Evolutionary conservation across 352 stramenopile species (phyloP).

Genomic region (Pythium aquatile): DNA sequence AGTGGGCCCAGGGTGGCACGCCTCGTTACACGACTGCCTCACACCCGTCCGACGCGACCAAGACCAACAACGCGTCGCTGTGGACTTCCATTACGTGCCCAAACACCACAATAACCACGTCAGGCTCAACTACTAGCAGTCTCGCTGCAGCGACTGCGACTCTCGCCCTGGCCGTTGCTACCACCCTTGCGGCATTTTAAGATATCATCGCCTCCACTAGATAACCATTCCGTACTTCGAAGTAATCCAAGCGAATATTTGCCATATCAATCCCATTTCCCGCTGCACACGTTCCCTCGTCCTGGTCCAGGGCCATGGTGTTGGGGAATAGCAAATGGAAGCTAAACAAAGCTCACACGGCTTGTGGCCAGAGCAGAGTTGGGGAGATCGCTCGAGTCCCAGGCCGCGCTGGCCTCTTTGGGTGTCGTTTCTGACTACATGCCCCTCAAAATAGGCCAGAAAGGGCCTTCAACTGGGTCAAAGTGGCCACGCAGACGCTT

Average conservation of each 20-base stretch:
- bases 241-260: background rate
- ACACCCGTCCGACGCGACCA: constrained; percentile 13
- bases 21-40: constrained; percentile 25
- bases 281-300: background rate
- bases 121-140: background rate
- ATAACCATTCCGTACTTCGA: too few relatives aligned
- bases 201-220: too few relatives aligned
- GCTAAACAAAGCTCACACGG: background rate
- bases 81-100: constrained; percentile 11
- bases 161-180: background rate
- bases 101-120: background rate
- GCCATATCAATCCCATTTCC: background rate
- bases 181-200: background rate
- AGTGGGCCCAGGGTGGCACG: constrained; percentile 17
- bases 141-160: background rate
- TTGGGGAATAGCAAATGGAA: background rate
- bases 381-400: background rate
- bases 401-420: background rate
- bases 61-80: constrained; percentile 10
- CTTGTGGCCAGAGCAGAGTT: background rate
- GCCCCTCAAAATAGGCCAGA: background rate
- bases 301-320: too few relatives aligned
- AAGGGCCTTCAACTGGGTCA: background rate
- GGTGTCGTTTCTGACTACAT: background rate
- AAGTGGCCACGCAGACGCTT: background rate